Conservation (phyloP, 768 basidiomycete genomes). For the Jaapia argillacea region DNA sequence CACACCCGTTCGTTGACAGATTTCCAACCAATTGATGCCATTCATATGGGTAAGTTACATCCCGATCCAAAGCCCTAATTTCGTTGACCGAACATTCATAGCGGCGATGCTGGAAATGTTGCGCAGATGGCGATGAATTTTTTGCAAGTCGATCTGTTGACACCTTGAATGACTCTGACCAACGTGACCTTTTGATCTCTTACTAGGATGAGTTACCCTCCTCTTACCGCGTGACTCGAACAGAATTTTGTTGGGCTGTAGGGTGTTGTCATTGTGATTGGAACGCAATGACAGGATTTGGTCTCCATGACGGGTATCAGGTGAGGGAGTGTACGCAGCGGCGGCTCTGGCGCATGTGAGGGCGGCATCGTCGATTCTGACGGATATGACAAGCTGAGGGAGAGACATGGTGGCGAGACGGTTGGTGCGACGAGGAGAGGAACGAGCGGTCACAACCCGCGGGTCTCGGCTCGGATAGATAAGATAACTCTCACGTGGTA, state of each 20-base stretch:
- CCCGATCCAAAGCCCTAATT: conserved; percentile 35
- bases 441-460: no score
- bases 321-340: conserved; percentile 57
- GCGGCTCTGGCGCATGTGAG: no score
- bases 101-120: conserved; percentile 66
- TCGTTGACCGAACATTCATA: conserved; percentile 54
- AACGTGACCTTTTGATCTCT: no score
- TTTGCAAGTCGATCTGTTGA: conserved; percentile 55
- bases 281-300: conserved; percentile 42
- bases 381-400: no score
- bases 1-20: conserved; percentile 24
- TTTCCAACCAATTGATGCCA: conserved; percentile 63
- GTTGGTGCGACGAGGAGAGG: no score
- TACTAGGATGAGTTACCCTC: no score
- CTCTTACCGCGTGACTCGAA: no score
- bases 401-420: neutral
- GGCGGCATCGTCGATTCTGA: no score
- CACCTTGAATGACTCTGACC: no score
- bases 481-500: no score
- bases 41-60: conserved; percentile 82
- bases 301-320: conserved; percentile 53
- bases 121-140: conserved; percentile 86
- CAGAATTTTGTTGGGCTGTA: no score
- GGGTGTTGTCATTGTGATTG: conserved; percentile 10
- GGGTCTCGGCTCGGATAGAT: no score